Evolutionary conservation across 495 filamentous ascomycete species (phyloP).

Genomic region (Pyrenula aspistea): DNA sequence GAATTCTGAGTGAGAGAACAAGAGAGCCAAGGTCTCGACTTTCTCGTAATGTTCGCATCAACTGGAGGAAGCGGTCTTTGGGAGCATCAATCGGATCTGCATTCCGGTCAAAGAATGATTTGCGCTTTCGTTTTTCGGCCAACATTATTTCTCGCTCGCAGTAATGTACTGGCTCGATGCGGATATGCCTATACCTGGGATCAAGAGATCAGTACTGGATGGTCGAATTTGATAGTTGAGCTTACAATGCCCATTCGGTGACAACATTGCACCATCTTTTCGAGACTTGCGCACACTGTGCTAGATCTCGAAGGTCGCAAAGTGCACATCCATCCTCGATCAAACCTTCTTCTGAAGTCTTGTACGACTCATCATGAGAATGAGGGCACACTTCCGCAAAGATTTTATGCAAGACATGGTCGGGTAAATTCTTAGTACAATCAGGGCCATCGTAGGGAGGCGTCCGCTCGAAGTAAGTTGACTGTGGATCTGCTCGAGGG

Average conservation of each 20-base stretch:
- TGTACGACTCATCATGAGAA: slow-evolving; percentile 60
- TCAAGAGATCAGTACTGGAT: not conserved
- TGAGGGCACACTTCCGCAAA: slow-evolving; percentile 81
- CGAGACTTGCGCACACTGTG: slow-evolving; percentile 61
- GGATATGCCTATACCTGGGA: slow-evolving; percentile 71
- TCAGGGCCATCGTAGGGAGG: slow-evolving; percentile 23
- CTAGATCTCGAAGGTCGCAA: slow-evolving; percentile 86
- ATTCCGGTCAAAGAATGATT: slow-evolving; percentile 63
- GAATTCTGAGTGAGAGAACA: slow-evolving; percentile 72
- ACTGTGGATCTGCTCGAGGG: slow-evolving; percentile 1
- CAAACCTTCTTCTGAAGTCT: slow-evolving; percentile 69
- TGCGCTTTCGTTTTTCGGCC: slow-evolving; percentile 61
- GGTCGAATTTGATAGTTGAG: not conserved
- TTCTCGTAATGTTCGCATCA: slow-evolving; percentile 71
- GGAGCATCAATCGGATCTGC: slow-evolving; percentile 69
- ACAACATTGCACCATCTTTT: slow-evolving; percentile 54
- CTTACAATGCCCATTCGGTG: not conserved
- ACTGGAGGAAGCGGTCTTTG: slow-evolving; percentile 58
- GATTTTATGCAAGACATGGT: slow-evolving; percentile 54
- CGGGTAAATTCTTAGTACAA: slow-evolving; percentile 42
- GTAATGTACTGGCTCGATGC: slow-evolving; percentile 91
- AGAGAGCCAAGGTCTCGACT: slow-evolving; percentile 49
- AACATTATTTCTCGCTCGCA: slow-evolving; percentile 77
- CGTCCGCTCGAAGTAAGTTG: not conserved
- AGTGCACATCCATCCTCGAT: slow-evolving; percentile 85